Base-by-base conservation (phyloP, 2,329 filamentous ascomycete species). In the Dothidotthia symphoricarpi region DNA sequence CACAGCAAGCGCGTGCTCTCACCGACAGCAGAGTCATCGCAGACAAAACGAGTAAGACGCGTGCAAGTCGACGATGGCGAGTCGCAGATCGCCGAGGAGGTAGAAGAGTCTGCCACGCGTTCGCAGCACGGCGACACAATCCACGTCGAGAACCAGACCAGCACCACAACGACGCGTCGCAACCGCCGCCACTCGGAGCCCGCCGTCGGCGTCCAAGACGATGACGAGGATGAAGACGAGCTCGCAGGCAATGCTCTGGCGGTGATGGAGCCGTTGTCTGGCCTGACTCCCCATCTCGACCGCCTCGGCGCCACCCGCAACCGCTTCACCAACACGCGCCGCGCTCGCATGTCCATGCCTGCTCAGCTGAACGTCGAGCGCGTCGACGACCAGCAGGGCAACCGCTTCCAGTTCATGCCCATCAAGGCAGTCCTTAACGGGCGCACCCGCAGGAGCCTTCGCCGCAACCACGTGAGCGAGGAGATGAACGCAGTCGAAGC, bases 401-500 rank as follows among this genome's bases (percentile, higher is more conserved):
- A 45, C 29, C 53, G 48, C 39, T 44, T 66, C 22, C 65, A 68
- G 45, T 68, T 61, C 33, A 54, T 56, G 2, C 64, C 65, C 11
- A 57, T 67, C 27, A 51, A 47, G 15, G 57, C 57, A 6, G 57
- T 64, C 12, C 46, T 67, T 4, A 61, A 62, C 19, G 41, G 47
- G 28, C 63, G 64, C 39, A 54, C 52, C 6, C 61, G 57, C 28
- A 67, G 66, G 28, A 66, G 68, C 26, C 63, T 70, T 13, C 64
- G 65, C 34, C 67, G 64, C 19, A 68, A 55, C 51, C 66, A 67
- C 34, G 57, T 68, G 6, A 68, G 66, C 49, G 66, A 71, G 41
- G 64, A 69, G 49, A 61, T 69, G 32, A 69, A 65, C 38, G 52
- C 54, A 19, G 60, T 68, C 33, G 63, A 68, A 16, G 57, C 64